These are phyloP conservation scores for Schizochytrium sp. DNA, from an alignment of 108 stramenopile genomes.

Conservation along the genomic window DNA sequence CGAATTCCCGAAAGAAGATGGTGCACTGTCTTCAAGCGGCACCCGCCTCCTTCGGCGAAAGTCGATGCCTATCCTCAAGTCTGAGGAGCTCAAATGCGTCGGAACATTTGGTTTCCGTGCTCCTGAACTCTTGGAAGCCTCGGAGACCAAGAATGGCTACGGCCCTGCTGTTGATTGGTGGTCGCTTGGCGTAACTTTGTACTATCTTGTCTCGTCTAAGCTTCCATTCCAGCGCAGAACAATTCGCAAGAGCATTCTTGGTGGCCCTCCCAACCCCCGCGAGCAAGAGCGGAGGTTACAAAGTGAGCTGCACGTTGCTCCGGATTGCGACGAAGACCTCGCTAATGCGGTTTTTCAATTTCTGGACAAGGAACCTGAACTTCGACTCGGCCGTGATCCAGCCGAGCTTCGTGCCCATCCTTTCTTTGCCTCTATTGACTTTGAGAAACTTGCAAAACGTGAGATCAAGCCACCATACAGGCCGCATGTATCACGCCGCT, in stretches of 20 bases:
- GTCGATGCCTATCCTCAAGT: slow-evolving; percentile 59
- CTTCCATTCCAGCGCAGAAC: background rate
- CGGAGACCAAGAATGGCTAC: slow-evolving; percentile 66
- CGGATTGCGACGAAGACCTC: background rate
- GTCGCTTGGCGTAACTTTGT: slow-evolving; percentile 77
- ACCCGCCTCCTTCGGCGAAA: slow-evolving; percentile 35
- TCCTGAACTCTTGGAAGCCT: slow-evolving; percentile 27
- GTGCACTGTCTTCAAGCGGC: slow-evolving; percentile 33
- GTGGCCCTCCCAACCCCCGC: background rate
- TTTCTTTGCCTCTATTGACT: slow-evolving; percentile 63
- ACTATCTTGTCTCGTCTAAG: slow-evolving; percentile 39
- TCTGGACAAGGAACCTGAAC: background rate
- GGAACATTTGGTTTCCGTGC: slow-evolving; percentile 46
- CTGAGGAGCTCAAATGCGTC: slow-evolving; percentile 59
- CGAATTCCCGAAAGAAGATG: slow-evolving; percentile 73
- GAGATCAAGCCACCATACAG: slow-evolving; percentile 9
- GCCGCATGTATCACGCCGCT: background rate
- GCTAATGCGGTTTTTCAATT: background rate
- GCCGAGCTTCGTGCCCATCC: slow-evolving; percentile 50
- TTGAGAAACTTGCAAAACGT: slow-evolving; percentile 41
- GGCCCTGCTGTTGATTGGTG: slow-evolving; percentile 78
- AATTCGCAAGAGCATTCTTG: slow-evolving; percentile 36
- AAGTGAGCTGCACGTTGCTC: background rate
- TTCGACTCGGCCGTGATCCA: background rate
- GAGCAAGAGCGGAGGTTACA: slow-evolving; percentile 20